Percentiles rank a stretch among this genome's conserved stretches.
phyloP scores from a whole-genome alignment of 2,329 filamentous ascomycete species.

The Aaosphaeria pasadenensis region DNA sequence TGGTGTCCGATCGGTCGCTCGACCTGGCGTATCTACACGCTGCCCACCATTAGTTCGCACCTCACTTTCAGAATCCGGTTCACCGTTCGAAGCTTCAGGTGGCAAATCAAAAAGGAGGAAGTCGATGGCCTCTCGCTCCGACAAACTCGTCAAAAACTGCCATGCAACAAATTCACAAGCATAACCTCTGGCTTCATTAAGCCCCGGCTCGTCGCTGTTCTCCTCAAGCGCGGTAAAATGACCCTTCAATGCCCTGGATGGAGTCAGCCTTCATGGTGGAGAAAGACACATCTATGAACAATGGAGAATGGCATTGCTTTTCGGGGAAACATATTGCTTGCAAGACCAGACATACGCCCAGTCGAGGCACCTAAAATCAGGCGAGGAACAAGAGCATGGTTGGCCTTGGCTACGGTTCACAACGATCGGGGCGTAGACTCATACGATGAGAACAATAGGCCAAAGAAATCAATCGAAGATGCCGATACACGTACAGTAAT shows the following conservation, averaged over 20 bases:
- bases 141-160: constrained; percentile 69
- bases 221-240: constrained; percentile 64
- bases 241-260: constrained; percentile 65
- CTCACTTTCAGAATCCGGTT: constrained; percentile 4
- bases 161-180: constrained; percentile 81
- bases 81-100: constrained; percentile 7
- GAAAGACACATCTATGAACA: too few species aligned
- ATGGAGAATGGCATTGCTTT: too few species aligned
- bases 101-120: constrained; percentile 73
- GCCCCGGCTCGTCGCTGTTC: constrained; percentile 57
- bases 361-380: too few species aligned
- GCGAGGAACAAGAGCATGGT: background rate
- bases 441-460: too few species aligned
- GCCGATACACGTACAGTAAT: constrained; percentile 58
- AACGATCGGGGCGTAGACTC: too few species aligned
- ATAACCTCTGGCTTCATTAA: constrained; percentile 66
- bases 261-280: constrained; percentile 11
- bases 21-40: background rate
- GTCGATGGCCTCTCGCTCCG: constrained; percentile 70
- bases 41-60: background rate
- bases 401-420: background rate
- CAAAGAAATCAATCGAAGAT: background rate
- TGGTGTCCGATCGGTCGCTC: constrained; percentile 19
- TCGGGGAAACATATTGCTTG: too few species aligned
- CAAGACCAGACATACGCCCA: too few species aligned